Conservation (phyloP, 2,329 filamentous ascomycete species). For the Colletotrichum neosansevieriae region DNA sequence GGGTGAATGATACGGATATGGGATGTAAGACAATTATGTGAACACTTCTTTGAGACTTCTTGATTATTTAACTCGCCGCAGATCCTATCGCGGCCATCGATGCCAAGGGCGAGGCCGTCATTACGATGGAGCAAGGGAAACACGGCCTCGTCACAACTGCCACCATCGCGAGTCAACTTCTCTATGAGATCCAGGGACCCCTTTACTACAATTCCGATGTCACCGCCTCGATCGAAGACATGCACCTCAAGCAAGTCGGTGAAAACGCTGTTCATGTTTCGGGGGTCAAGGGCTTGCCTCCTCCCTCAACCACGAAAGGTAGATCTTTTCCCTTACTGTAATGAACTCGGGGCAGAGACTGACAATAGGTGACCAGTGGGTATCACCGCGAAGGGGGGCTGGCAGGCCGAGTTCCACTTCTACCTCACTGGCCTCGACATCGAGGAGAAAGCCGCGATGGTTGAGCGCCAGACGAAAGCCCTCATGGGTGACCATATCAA, state of each 20-base stretch:
- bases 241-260: slow-evolving; percentile 52
- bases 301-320: neutral
- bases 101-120: neutral
- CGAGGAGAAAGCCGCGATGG: slow-evolving; percentile 60
- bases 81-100: slow-evolving; percentile 4
- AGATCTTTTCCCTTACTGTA: neutral
- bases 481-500: slow-evolving; percentile 54
- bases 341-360: neutral
- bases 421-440: slow-evolving; percentile 63
- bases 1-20: slow-evolving; percentile 40
- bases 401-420: slow-evolving; percentile 57
- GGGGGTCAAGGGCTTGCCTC: slow-evolving; percentile 51
- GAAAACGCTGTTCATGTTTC: slow-evolving; percentile 54
- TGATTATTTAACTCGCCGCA: neutral
- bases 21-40: slow-evolving; percentile 34
- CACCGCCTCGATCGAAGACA: slow-evolving; percentile 53
- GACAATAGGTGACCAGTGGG: slow-evolving; percentile 49
- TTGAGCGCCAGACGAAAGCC: slow-evolving; percentile 60
- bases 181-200: slow-evolving; percentile 62
- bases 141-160: slow-evolving; percentile 54
- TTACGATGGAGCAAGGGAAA: slow-evolving; percentile 39
- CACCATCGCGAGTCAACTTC: slow-evolving; percentile 57
- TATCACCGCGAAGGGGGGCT: slow-evolving; percentile 62
- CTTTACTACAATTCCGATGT: slow-evolving; percentile 63
- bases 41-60: neutral